Evolutionary conservation across 352 stramenopile species (phyloP).

Genomic region (Nothophytophthora sp.): DNA sequence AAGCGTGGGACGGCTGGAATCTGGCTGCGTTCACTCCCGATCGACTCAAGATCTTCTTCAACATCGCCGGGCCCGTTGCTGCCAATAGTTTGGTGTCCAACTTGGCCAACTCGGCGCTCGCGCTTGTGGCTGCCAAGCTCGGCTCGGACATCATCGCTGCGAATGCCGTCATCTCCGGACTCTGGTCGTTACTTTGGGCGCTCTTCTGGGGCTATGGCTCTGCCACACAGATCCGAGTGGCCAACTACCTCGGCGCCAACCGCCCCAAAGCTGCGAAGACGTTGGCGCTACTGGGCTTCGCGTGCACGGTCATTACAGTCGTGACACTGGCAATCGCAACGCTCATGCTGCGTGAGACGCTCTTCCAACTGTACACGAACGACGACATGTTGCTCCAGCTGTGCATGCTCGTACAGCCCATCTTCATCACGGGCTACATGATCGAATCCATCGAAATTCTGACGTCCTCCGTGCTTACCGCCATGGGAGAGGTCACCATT

Average conservation of each 20-base stretch:
- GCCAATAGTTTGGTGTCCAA: too few species aligned
- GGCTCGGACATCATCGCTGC: conserved; percentile 77
- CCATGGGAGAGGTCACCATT: conserved; percentile 55
- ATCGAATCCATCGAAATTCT: conserved; percentile 66
- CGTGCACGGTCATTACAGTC: conserved; percentile 55
- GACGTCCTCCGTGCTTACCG: conserved; percentile 42
- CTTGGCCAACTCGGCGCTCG: too few species aligned
- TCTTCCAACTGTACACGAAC: conserved; percentile 67
- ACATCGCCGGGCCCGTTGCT: too few species aligned
- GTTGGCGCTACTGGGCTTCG: conserved; percentile 61
- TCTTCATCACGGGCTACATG: conserved; percentile 60
- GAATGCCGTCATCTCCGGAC: conserved; percentile 68
- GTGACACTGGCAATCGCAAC: conserved; percentile 48
- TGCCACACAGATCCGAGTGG: conserved; percentile 74
- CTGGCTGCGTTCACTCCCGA: too few species aligned
- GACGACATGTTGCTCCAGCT: conserved; percentile 48
- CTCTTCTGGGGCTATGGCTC: conserved; percentile 84
- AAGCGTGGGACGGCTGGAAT: too few species aligned
- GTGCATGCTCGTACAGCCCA: conserved; percentile 53
- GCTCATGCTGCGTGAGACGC: conserved; percentile 37
- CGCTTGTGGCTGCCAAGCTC: conserved; percentile 46
- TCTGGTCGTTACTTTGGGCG: conserved; percentile 72
- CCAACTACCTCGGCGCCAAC: conserved; percentile 75
- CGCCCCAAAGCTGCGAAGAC: conserved; percentile 57
- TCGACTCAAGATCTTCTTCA: too few species aligned